Base-by-base conservation (phyloP, 2,329 filamentous ascomycete species). In the Trematosphaeria pertusa region DNA sequence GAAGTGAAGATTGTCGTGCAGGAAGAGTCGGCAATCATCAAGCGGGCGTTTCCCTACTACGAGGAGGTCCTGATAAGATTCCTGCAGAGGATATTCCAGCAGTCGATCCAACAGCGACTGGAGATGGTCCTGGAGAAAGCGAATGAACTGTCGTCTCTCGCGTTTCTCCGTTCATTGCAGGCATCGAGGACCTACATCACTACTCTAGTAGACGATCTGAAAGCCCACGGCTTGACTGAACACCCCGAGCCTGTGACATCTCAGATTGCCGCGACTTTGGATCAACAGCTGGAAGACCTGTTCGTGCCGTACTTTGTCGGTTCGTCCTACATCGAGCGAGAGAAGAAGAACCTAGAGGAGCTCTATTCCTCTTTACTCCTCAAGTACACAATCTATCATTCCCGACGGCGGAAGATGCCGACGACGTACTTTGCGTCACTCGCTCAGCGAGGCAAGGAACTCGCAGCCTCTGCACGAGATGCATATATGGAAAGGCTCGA, bases 41-140 rank as follows among this genome's bases (percentile, higher is more conserved):
- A 94, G 72, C 85, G 91, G 40, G 93, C 94, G 0, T 99, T 99
- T 65, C 94, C 94, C 0, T 97, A 92, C 70, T 93, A 96, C 60
- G 94, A 99, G 62, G 92, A 93, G 49, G 94, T 99, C 1, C 77
- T 99, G 39, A 87, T 87, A 55, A 93, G 93, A 61, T 99, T 99
- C 62, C 81, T 99, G 40, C 94, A 99, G 72, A 84, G 94, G 57
- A 88, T 99, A 9, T 99, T 99, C 65, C 94, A 99, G 68, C 94
- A 99, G 72, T 97, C 93, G 1, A 92, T 99, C 52, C 95, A 99
- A 73, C 93, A 97, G 71, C 84, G 93, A 11, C 80, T 99, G 8
- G 94, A 99, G 69, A 89, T 96, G 84, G 92, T 99, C 3, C 78
- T 99, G 37, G 92, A 96, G 61, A 97, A 97, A 74, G 94, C 94